A percentile compares a stretch with the other conserved stretches of the same genome.
phyloP scores from a whole-genome alignment of 2,329 filamentous ascomycete species.

The Sarocladium oryzae region DNA sequence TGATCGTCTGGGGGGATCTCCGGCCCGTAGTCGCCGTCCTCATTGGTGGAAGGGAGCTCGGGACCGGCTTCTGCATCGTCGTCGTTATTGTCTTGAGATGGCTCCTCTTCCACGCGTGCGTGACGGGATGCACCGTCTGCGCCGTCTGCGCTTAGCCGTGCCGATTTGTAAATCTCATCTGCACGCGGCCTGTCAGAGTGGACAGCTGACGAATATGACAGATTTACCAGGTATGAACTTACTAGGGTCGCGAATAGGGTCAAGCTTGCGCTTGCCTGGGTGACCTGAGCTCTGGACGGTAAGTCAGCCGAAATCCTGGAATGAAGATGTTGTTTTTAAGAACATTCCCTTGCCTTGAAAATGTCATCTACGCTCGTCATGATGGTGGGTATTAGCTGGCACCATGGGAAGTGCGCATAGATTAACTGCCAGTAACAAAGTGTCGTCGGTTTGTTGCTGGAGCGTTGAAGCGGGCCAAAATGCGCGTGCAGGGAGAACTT shows the following conservation, averaged over 20 bases:
- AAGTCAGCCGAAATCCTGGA: not conserved
- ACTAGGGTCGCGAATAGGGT: constrained; percentile 58
- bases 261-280: constrained; percentile 54
- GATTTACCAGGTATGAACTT: constrained; percentile 22
- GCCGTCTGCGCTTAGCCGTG: constrained; percentile 42
- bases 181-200: not conserved
- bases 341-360: constrained; percentile 40
- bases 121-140: constrained; percentile 39
- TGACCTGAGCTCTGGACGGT: constrained; percentile 2
- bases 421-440: too few relatives aligned
- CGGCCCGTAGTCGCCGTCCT: constrained; percentile 39
- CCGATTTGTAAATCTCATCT: constrained; percentile 61
- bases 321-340: not conserved
- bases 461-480: too few relatives aligned
- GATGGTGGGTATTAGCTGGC: not conserved
- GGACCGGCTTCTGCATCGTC: constrained; percentile 41
- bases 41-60: constrained; percentile 34
- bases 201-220: not conserved
- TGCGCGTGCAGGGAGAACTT: too few relatives aligned
- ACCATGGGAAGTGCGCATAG: too few relatives aligned
- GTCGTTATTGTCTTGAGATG: constrained; percentile 16
- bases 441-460: not conserved
- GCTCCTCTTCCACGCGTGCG: constrained; percentile 34
- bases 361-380: constrained; percentile 56
- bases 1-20: constrained; percentile 43